Evolutionary conservation across 2,329 filamentous ascomycete species (phyloP), one percentile per base, ranked within the genome.

Genomic region (Lachnellula arida): DNA sequence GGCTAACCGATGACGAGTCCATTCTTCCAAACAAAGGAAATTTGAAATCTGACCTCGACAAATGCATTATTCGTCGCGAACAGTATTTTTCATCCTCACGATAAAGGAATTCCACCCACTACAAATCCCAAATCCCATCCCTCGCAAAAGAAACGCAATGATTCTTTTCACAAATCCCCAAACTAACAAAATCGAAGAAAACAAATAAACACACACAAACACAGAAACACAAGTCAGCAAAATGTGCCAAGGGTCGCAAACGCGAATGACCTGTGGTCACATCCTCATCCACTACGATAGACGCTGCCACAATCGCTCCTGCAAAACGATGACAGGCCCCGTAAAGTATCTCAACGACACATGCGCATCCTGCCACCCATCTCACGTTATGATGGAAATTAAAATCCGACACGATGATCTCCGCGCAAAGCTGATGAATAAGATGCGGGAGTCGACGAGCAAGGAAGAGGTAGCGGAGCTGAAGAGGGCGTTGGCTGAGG

Each of bases 291-390:
- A 57, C 50, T 46, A 57, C 39, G 48, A 22, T 15, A 46, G 28
- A 3, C 46, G 34, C 25, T 57, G 52, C 43, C 23, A 40, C 1
- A 32, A 44, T 17, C 8, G 25, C 23, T 46, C 42, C n/a, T 60
- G 55, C 47, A 35, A 28, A 9, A 39, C 28, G n/a, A 37, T 53
- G 15, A 22, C 23, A 19, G 57, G 55, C 15, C 46, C 47, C 6
- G 51, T 14, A 1, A 25, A 53, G 5, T n/a, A 28, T 14, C 48
- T 75, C 44, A 56, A 68, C 43, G 72, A 73, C 59, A 72, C 69
- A n/a, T 75, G 73, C 61, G 68, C 71, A 7, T 50, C 58, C 5
- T 76, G 73, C 57, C 71, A 75, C 49, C 67, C 69, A 0, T 63
- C 64, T 0, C 64, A 65, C 46, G 55, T 55, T 19, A 60, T 58